Percentiles rank a stretch among this genome's conserved stretches.
These are phyloP conservation scores for Globisporangium abappressorium DNA, from an alignment of 352 stramenopile genomes.

Conservation along the genomic window DNA sequence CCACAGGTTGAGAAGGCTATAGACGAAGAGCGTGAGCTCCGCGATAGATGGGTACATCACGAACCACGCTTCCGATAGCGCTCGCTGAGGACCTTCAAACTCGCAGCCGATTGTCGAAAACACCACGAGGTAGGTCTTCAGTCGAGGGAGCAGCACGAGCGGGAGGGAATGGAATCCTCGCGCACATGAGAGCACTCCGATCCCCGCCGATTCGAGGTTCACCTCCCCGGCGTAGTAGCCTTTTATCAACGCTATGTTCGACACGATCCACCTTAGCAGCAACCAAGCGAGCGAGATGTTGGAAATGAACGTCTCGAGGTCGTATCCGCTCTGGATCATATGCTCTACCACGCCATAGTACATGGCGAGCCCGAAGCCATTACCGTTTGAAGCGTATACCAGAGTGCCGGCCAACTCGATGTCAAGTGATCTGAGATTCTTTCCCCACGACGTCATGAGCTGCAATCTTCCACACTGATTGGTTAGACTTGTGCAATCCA, in stretches of 20 bases:
- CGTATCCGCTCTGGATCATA: constrained; percentile 31
- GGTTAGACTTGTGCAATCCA: constrained; percentile 19
- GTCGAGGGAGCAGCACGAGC: constrained; percentile 35
- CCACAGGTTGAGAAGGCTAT: constrained; percentile 6
- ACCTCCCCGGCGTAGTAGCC: constrained; percentile 23
- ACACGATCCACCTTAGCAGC: constrained; percentile 39
- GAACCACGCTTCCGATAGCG: constrained; percentile 11
- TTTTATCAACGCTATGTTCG: constrained; percentile 29
- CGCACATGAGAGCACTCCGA: constrained; percentile 37
- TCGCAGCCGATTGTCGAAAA: constrained; percentile 39
- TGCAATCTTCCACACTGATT: constrained; percentile 7
- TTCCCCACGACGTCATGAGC: constrained; percentile 15
- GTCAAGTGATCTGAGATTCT: constrained; percentile 23
- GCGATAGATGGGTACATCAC: constrained; percentile 8
- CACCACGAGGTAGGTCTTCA: constrained; percentile 36
- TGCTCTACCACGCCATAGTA: constrained; percentile 15
- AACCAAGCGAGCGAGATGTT: constrained; percentile 23
- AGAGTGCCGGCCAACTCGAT: constrained; percentile 16
- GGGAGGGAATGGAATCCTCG: constrained; percentile 40
- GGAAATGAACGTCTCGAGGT: constrained; percentile 37
- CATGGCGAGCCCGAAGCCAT: constrained; percentile 35
- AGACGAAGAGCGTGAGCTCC: constrained; percentile 10
- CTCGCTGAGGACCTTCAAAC: constrained; percentile 33
- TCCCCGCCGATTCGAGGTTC: constrained; percentile 27
- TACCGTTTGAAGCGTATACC: constrained; percentile 28